phyloP scores from a whole-genome alignment of 352 stramenopile species.

The Globisporangium parvum region DNA sequence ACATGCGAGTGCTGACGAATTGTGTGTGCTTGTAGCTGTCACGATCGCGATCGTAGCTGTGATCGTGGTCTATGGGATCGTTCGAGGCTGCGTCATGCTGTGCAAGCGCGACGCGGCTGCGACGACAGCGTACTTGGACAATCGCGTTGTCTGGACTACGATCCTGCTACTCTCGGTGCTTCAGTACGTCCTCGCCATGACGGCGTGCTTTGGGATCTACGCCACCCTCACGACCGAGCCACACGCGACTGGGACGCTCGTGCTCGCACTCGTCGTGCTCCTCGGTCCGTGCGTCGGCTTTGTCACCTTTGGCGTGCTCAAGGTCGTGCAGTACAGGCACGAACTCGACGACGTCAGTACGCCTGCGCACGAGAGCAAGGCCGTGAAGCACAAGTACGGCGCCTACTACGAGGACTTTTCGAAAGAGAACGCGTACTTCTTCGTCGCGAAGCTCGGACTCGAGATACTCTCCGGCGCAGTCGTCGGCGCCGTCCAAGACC shows the following conservation, averaged over 20 bases:
- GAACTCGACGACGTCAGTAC: conserved; percentile 36
- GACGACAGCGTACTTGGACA: conserved; percentile 22
- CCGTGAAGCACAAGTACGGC: conserved; percentile 37
- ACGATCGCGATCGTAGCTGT: conserved; percentile 18
- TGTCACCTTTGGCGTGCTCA: conserved; percentile 31
- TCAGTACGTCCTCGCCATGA: conserved; percentile 45
- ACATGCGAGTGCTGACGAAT: background rate
- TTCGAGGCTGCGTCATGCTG: conserved; percentile 18
- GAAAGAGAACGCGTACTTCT: conserved; percentile 44
- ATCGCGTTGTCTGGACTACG: conserved; percentile 32
- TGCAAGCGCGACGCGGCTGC: conserved; percentile 17
- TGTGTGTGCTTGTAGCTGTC: conserved; percentile 9
- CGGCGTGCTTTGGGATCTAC: conserved; percentile 44
- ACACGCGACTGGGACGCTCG: conserved; percentile 13
- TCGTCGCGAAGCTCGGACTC: conserved; percentile 36
- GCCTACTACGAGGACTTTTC: conserved; percentile 48
- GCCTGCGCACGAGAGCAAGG: conserved; percentile 28
- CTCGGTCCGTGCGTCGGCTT: conserved; percentile 24
- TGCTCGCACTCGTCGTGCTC: conserved; percentile 29
- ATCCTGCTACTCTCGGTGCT: conserved; percentile 33
- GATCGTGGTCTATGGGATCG: conserved; percentile 23
- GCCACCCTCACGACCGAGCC: conserved; percentile 11
- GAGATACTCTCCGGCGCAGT: conserved; percentile 36
- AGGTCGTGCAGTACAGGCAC: conserved; percentile 28
- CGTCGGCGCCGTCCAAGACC: conserved; percentile 25